Conservation (phyloP, 2,329 filamentous ascomycete genomes). For the Hymenoscyphus linearis region DNA sequence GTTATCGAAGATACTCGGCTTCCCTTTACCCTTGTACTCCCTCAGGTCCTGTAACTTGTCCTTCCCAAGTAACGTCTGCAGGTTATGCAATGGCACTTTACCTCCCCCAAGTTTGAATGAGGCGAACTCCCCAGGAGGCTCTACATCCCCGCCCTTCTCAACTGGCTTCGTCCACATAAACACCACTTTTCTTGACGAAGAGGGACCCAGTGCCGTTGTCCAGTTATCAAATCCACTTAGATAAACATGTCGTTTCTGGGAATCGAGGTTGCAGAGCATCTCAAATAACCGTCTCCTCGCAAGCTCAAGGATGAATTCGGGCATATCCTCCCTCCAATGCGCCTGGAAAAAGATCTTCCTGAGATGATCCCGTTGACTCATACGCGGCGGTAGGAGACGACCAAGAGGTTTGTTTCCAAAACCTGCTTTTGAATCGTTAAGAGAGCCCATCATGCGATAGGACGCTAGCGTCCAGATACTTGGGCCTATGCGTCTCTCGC, state of each 20-base stretch:
- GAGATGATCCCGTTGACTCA: not conserved
- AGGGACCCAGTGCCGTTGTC: slow-evolving; percentile 36
- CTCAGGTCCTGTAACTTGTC: slow-evolving; percentile 40
- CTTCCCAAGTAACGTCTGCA: slow-evolving; percentile 45
- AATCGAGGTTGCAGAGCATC: slow-evolving; percentile 38
- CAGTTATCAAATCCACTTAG: slow-evolving; percentile 40
- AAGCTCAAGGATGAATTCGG: slow-evolving; percentile 43
- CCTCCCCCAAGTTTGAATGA: slow-evolving; percentile 39
- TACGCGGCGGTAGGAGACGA: slow-evolving; percentile 7
- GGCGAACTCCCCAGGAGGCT: slow-evolving; percentile 37
- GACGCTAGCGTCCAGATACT: not conserved
- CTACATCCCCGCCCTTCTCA: slow-evolving; percentile 9
- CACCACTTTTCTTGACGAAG: slow-evolving; percentile 29
- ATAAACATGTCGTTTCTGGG: slow-evolving; percentile 34
- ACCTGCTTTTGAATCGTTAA: not conserved
- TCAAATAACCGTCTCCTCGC: slow-evolving; percentile 45
- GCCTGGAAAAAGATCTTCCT: slow-evolving; percentile 25
- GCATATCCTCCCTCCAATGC: slow-evolving; percentile 52
- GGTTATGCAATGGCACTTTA: slow-evolving; percentile 47
- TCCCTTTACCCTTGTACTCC: slow-evolving; percentile 21
- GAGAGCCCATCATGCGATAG: not conserved
- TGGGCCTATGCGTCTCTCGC: not conserved
- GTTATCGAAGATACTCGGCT: slow-evolving; percentile 1
- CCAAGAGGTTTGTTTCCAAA: not conserved
- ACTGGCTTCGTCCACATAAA: slow-evolving; percentile 25